A percentile compares a stretch with the other conserved stretches of the same genome.
Evolutionary conservation across 192 early-diverging fungal species (phyloP).

Genomic region (Umbelopsis ramanniana): DNA sequence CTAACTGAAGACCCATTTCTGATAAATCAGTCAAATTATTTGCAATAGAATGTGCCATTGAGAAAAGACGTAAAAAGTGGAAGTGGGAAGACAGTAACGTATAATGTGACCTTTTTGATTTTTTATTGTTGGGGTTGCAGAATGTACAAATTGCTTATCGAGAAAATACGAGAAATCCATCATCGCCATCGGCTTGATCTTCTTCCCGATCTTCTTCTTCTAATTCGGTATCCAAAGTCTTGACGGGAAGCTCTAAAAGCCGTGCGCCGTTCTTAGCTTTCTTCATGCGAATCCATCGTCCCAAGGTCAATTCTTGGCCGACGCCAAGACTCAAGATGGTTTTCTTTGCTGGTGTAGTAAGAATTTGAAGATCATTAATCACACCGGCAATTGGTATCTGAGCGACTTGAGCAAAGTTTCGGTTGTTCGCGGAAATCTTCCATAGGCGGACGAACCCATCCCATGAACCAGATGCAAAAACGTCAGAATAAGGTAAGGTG

Average conservation of each 20-base stretch:
- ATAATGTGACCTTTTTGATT: neutral
- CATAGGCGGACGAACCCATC: slow-evolving; percentile 90
- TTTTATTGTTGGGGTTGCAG: neutral
- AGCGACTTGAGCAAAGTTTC: slow-evolving; percentile 60
- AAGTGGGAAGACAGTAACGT: neutral
- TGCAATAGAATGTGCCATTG: neutral
- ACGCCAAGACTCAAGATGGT: slow-evolving; percentile 69
- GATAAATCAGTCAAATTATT: neutral
- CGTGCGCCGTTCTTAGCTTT: slow-evolving; percentile 76
- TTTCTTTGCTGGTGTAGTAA: slow-evolving; percentile 42
- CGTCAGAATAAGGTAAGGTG: slow-evolving; percentile 79
- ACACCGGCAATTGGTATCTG: slow-evolving; percentile 69
- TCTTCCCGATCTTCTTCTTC: slow-evolving; percentile 2
- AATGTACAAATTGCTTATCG: slow-evolving; percentile 19
- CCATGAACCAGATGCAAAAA: slow-evolving; percentile 89
- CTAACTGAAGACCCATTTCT: neutral
- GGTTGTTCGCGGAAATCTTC: slow-evolving; percentile 75
- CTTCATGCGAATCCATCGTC: slow-evolving; percentile 87
- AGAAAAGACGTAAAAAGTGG: neutral
- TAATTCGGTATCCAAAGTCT: slow-evolving; percentile 24
- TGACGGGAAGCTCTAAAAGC: slow-evolving; percentile 64
- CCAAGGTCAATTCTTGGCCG: slow-evolving; percentile 90
- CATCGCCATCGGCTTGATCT: neutral
- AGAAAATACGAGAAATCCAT: slow-evolving; percentile 23
- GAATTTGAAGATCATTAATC: slow-evolving; percentile 56